Base-by-base conservation (phyloP, 257 asterid species). In the Nemophila menziesii region DNA sequence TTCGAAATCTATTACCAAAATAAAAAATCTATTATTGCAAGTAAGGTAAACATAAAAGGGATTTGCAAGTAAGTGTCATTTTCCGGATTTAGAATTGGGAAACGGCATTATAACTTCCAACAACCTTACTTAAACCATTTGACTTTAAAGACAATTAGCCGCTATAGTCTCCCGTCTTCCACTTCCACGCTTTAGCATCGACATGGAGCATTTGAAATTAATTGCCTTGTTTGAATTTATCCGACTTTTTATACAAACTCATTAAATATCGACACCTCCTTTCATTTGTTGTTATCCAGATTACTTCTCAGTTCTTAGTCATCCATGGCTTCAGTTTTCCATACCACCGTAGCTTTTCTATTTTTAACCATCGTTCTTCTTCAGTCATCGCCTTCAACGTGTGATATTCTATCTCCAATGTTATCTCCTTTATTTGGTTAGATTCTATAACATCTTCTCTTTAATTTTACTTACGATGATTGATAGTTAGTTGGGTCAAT, bases 391-490 rank as follows among this genome's bases (percentile, higher is more conserved):
- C 42, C 49, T 20, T 44, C 68, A 26, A 11, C 75, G 5, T 56
- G 71, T 70, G 45, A 34, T 58, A 17, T 46, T 52, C 16, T 45
- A 9, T 22, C 68, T 39, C 80, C 80, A 1, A 29, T 68, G 39
- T 26, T 67, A 2, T 44, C 79, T 17, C 78, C 84, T 9, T 0
- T 70, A 6, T 27, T 69, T 5, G 81, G 84, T 77, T 46, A 20
- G 56, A 36, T 19, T 9, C 22, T 23, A 18, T 8, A 20, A 17
- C 5, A 11, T 47, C 39, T 50, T 20, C 26, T 7, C 20, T 39
- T 39, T 34, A 3, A 1, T n/a, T 0, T 15, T 39, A 14, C 10
- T 5, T 41, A 9, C 20, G 22, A 1, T 3, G 7, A 7, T 2
- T 2, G 3, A 29, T 2, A 3, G 36, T 29, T 29, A 29, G 7